phyloP scores from a whole-genome alignment of 306 rosid species.

The Vigna trinervia region DNA sequence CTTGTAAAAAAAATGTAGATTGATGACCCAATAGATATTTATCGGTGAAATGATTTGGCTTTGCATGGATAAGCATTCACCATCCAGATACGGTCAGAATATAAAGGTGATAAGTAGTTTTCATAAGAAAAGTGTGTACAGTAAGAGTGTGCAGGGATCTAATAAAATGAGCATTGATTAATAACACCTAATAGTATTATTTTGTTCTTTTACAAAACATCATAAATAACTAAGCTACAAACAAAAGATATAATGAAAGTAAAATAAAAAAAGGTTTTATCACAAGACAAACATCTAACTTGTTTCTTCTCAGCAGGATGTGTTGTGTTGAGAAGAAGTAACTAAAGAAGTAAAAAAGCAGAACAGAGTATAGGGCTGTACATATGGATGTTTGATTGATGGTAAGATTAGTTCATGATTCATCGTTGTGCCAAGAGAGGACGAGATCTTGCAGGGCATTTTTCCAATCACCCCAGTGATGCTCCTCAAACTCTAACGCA shows the following conservation, averaged over 20 bases:
- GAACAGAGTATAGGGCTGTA: not conserved
- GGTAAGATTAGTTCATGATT: not conserved
- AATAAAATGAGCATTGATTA: too few relatives aligned
- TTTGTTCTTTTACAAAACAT: not conserved
- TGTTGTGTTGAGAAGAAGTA: too few relatives aligned
- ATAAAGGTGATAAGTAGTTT: not conserved
- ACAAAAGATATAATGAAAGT: not conserved
- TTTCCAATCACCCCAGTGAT: slow-evolving; percentile 62
- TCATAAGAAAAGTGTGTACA: not conserved
- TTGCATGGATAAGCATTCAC: not conserved
- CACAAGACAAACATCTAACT: not conserved
- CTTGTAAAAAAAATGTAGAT: too few relatives aligned
- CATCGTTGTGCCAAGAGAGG: slow-evolving; percentile 57
- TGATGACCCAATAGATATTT: not conserved
- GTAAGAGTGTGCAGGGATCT: not conserved
- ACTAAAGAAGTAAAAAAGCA: not conserved
- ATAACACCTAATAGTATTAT: too few relatives aligned
- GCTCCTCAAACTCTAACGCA: slow-evolving; percentile 61
- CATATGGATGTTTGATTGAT: not conserved
- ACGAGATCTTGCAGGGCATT: slow-evolving; percentile 55
- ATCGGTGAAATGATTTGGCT: not conserved
- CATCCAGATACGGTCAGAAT: not conserved
- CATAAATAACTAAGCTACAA: not conserved
- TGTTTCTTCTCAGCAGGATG: not conserved
- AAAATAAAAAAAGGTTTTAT: not conserved